phyloP scores from a whole-genome alignment of 495 filamentous ascomycete species.

The Pyrenula aspistea region DNA sequence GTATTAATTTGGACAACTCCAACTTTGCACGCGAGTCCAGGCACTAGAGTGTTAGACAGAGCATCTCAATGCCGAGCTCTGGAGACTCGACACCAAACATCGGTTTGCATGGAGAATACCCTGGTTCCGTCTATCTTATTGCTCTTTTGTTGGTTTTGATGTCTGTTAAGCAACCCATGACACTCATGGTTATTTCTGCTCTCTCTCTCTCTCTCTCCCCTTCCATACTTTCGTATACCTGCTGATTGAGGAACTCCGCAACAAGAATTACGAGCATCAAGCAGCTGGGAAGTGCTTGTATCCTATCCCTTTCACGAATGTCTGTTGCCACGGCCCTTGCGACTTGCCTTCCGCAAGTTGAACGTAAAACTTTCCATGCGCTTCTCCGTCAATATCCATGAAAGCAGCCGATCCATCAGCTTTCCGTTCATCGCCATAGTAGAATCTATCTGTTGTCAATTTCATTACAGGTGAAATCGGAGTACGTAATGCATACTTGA shows the following conservation, averaged over 20 bases:
- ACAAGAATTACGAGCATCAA: neutral
- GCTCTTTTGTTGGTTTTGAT: too few relatives aligned
- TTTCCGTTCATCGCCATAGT: conserved; percentile 34
- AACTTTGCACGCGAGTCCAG: too few relatives aligned
- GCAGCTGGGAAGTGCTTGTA: conserved; percentile 19
- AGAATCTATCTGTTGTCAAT: conserved; percentile 24
- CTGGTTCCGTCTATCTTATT: too few relatives aligned
- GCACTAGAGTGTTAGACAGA: too few relatives aligned
- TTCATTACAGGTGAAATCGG: neutral
- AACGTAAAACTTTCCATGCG: conserved; percentile 24
- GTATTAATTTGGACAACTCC: too few relatives aligned
- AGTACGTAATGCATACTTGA: conserved; percentile 22
- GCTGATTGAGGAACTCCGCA: neutral
- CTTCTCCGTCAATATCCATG: conserved; percentile 21
- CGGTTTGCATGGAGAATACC: too few relatives aligned
- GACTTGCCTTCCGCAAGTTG: conserved; percentile 21
- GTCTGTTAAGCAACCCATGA: too few relatives aligned
- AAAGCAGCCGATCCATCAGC: conserved; percentile 21
- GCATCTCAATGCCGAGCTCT: too few relatives aligned
- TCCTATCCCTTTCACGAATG: conserved; percentile 31
- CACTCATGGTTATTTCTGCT: too few relatives aligned
- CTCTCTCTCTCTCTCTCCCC: too few relatives aligned
- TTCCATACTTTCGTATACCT: neutral
- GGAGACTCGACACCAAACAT: too few relatives aligned
- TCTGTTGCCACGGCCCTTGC: conserved; percentile 31